Conservation (phyloP, 129 eudicot species). For the Heracleum sosnowskyi region DNA sequence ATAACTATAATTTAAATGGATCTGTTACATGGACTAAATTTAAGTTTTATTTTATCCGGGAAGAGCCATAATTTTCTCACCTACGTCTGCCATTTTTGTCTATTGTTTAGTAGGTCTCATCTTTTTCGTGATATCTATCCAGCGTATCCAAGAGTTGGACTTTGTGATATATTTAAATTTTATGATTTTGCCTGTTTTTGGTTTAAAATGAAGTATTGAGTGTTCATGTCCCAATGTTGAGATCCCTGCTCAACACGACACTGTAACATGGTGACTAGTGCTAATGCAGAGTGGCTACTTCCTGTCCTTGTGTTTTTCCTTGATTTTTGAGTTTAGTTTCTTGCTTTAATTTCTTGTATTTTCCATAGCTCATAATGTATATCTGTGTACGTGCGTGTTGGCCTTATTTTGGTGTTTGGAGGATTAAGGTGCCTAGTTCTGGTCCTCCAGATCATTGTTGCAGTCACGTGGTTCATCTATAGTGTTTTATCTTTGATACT, state of each 20-base stretch:
- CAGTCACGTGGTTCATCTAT: not conserved
- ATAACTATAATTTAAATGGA: not conserved
- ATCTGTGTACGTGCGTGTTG: not conserved
- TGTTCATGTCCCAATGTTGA: not conserved
- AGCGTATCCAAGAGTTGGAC: not conserved
- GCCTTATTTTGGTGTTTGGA: not conserved
- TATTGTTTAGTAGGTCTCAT: not conserved
- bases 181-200: not conserved
- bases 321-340: not conserved
- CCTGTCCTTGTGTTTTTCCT: not conserved
- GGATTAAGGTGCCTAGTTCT: not conserved
- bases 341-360: not conserved
- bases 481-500: not conserved
- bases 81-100: not conserved
- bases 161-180: not conserved
- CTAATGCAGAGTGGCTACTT: not conserved
- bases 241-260: not conserved
- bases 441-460: not conserved
- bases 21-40: not conserved
- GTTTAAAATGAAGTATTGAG: not conserved
- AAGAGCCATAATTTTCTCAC: not conserved
- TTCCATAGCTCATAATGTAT: not conserved
- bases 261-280: not conserved
- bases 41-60: not conserved
- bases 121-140: not conserved